Evolutionary conservation across 2,329 filamentous ascomycete genomes (phyloP), one percentile per base, ranked within the genome.

Genomic region (Diaporthe helianthi): DNA sequence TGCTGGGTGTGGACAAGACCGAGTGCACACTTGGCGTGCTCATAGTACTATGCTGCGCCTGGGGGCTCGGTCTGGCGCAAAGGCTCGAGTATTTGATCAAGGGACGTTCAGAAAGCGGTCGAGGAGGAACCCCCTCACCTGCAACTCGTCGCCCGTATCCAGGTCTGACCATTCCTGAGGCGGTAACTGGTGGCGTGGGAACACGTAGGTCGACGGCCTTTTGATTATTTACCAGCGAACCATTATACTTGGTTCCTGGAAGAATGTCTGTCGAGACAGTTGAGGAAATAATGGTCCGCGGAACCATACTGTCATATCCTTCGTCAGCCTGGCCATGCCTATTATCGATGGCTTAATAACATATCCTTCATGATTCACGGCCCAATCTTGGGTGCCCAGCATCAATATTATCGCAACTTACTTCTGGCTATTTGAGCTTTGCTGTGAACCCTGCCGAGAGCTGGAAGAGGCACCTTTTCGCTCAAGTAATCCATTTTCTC

Each of bases 21-120:
- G 36, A 51, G 8, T 33, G 67, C 22, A 26, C 41, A 12, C 26
- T 41, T 17, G 52, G 26, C 17, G 52, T 49, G n/a, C 46, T 46
- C 3, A n/a, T 22, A 24, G 15, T 29, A 10, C 41, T 31, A 36
- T 47, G 31, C 10, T 19, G 41, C 22, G 10, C 5, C 7, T 29
- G 31, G 6, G 51, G 61, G 47, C 47, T 52, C 3, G 46, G 46
- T 15, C 55, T 69, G 15, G 63, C 10, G 31, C 31, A 46, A n/a
- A 53, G 13, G 22, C 58, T 55, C 2, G 51, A n/a, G 15, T 52
- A 31, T 47, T 47, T 47, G 10, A 71, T 67, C 33, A 71, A 17
- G 15, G 70, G 67, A 5, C 70, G 64, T 24, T 71, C 54, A 12
- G 67, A 67, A 24, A 71, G 67, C 26, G 41, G 70, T 15, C 64